Percentiles rank a stretch among this genome's conserved stretches.
Conservation (phyloP, 148 eudicot species). For the Chenopodium quinoa region DNA sequence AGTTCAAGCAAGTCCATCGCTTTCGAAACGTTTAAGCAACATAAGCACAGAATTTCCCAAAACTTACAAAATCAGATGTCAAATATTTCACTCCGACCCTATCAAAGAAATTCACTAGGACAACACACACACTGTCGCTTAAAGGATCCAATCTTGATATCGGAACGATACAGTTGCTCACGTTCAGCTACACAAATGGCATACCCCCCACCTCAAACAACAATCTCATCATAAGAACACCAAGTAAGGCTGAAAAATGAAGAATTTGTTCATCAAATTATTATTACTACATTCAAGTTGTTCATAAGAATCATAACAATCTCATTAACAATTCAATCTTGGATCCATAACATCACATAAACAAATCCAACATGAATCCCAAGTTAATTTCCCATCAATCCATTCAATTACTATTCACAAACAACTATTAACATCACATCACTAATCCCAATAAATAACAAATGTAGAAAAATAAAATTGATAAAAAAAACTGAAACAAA, state of each 20-base stretch:
- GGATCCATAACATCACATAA: neutral
- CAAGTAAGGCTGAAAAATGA: too few species aligned
- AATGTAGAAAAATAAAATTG: neutral
- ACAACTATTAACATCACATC: neutral
- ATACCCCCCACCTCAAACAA: neutral
- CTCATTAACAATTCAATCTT: neutral
- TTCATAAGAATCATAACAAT: neutral
- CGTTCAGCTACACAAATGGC: neutral
- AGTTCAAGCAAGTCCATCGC: neutral
- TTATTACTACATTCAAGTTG: neutral
- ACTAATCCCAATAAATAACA: neutral
- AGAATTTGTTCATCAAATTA: neutral
- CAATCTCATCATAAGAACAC: too few species aligned
- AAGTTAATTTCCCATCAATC: neutral
- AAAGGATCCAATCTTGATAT: neutral
- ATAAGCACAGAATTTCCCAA: neutral
- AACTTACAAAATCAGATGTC: too few species aligned
- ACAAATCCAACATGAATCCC: neutral
- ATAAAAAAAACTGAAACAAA: neutral
- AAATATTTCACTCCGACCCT: too few species aligned
- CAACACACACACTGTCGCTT: too few species aligned
- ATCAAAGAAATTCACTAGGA: too few species aligned
- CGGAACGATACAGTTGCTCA: neutral
- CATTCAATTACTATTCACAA: neutral
- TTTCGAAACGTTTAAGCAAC: neutral